Conservation (phyloP, 495 filamentous ascomycete species). For the Trichocladium uniseriatum region DNA sequence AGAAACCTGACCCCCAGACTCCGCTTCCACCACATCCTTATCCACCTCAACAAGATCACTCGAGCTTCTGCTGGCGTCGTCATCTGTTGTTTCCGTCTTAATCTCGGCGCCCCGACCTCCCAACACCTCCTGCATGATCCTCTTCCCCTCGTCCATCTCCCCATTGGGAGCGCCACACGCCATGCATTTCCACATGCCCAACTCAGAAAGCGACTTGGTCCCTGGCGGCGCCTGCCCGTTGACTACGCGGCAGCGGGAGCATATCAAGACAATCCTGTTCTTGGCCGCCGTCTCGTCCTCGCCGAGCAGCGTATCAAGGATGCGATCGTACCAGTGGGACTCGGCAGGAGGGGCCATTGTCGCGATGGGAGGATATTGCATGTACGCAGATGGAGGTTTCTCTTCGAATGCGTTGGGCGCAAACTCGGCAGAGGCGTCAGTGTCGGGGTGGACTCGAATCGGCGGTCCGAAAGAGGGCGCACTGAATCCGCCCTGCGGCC, state of each 20-base stretch:
- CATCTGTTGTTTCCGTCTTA: conserved; percentile 18
- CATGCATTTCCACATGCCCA: conserved; percentile 85
- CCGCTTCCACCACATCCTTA: conserved; percentile 21
- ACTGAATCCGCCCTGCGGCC: conserved; percentile 15
- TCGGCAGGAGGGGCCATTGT: conserved; percentile 36
- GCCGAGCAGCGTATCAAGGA: conserved; percentile 83
- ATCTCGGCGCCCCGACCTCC: conserved; percentile 4
- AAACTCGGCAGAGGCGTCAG: conserved; percentile 39
- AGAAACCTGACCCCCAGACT: not conserved
- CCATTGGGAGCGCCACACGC: conserved; percentile 82
- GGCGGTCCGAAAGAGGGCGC: conserved; percentile 17
- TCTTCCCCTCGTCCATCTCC: conserved; percentile 56
- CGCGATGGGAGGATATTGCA: conserved; percentile 33
- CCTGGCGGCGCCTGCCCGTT: conserved; percentile 96
- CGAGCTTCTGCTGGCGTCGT: conserved; percentile 24
- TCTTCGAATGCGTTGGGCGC: conserved; percentile 50
- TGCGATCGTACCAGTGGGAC: conserved; percentile 84
- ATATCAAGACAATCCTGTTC: conserved; percentile 86
- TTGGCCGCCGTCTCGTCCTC: conserved; percentile 91
- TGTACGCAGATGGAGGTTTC: conserved; percentile 24
- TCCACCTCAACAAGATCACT: conserved; percentile 34
- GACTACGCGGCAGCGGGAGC: conserved; percentile 70
- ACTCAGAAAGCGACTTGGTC: conserved; percentile 61
- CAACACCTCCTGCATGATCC: conserved; percentile 46
- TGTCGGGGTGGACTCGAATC: conserved; percentile 11